Conservation (phyloP, 139 green algal genomes). For the Auxenochlorella pyrenoidosa region DNA sequence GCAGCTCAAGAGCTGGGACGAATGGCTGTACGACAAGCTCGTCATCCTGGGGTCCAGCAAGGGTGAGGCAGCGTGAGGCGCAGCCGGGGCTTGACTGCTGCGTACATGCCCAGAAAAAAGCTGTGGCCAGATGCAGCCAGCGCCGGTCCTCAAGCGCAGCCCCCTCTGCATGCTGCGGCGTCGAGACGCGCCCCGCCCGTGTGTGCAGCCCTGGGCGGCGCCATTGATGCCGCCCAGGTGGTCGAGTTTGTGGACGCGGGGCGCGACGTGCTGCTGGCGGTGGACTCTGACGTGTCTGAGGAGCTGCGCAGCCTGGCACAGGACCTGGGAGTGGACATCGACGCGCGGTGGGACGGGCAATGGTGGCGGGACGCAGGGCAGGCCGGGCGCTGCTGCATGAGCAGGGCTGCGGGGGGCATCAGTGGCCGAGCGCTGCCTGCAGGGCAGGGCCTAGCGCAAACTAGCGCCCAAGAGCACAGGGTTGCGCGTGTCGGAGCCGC, state of each 20-base stretch:
- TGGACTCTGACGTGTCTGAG: constrained; percentile 63
- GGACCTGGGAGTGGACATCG: constrained; percentile 84
- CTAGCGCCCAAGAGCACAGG: no score
- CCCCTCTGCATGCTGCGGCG: not conserved
- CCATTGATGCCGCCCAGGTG: constrained; percentile 65
- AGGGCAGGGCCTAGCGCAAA: no score
- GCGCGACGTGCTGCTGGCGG: constrained; percentile 81
- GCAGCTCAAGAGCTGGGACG: constrained; percentile 79
- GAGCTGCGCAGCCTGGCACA: constrained; percentile 58
- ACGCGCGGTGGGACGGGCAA: constrained; percentile 40
- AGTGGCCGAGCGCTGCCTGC: no score
- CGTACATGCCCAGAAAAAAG: not conserved
- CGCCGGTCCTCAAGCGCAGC: not conserved
- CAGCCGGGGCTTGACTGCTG: not conserved
- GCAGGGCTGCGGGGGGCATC: no score
- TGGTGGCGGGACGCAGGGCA: no score
- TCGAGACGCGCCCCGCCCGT: not conserved
- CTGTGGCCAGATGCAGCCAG: not conserved
- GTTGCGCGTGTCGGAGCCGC: not conserved
- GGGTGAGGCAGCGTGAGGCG: constrained; percentile 2
- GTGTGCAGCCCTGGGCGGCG: constrained; percentile 71
- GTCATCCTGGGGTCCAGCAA: constrained; percentile 73
- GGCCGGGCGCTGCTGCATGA: not conserved
- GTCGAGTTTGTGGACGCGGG: constrained; percentile 90
- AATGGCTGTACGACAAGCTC: constrained; percentile 86